Evolutionary conservation across 305 asterid species (phyloP).

Genomic region (Lippia alba): DNA sequence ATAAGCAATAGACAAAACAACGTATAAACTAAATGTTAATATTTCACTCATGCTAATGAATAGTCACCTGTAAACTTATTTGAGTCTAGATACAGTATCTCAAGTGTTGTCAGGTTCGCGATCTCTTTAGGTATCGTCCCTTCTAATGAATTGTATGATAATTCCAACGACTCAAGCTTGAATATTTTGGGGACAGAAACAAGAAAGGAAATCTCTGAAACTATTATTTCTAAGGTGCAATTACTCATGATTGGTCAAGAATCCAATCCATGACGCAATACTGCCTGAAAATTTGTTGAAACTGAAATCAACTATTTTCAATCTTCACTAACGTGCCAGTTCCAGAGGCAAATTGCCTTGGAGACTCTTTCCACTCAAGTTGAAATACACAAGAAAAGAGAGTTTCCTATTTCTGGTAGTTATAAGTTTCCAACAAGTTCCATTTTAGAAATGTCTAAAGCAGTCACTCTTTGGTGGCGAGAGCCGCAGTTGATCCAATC

Average conservation of each 20-base stretch:
- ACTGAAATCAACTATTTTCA: constrained; percentile 10
- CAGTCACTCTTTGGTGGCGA: constrained; percentile 34
- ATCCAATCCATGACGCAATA: constrained; percentile 26
- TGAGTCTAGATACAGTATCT: constrained; percentile 8
- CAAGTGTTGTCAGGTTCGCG: constrained; percentile 28
- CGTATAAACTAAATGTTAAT: too few species aligned
- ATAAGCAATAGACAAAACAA: too few species aligned
- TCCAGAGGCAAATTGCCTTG: constrained; percentile 12
- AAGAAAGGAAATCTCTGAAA: too few species aligned
- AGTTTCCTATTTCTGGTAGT: constrained; percentile 38
- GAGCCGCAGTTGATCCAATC: constrained; percentile 35
- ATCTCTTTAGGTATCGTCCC: constrained; percentile 34
- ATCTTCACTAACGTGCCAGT: constrained; percentile 19
- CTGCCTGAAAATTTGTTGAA: constrained; percentile 10
- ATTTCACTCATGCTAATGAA: too few species aligned
- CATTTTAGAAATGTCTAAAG: constrained; percentile 30
- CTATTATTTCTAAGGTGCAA: constrained; percentile 25
- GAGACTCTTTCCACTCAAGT: constrained; percentile 27
- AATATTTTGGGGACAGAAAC: too few species aligned
- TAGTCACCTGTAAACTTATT: constrained; percentile 19
- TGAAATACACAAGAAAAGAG: constrained; percentile 20
- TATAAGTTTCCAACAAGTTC: constrained; percentile 22
- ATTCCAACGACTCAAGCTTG: too few species aligned
- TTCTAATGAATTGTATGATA: constrained; percentile 22
- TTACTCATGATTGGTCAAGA: constrained; percentile 2